Evolutionary conservation across 257 asterid species (phyloP), one percentile per base, ranked within the genome.

Genomic region (Fraxinus cuspidata): DNA sequence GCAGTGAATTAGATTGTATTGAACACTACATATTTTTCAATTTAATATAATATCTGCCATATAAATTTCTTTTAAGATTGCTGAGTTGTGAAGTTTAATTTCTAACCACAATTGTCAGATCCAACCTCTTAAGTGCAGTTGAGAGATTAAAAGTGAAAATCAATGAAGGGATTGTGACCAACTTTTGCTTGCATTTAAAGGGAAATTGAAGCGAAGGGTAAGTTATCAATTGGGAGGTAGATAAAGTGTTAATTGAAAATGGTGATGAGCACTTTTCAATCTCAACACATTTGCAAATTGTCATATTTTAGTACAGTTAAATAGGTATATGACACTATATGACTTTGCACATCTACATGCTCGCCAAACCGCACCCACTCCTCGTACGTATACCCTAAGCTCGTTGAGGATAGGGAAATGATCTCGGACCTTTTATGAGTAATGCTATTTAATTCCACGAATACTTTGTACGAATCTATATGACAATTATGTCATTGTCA

Each of bases 171-270:
- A 19, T 31, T 74, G 71, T 74, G 71, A 66, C 44, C 64, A 66
- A 66, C 72, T 77, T 79, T 84, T 80, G 85, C 89, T 88, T 87
- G 81, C 83, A 84, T 79, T 82, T 40, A 82, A 84, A 88, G 89
- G 75, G 67, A 81, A 28, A 77, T 77, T 74, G 81, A 77, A 71
- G 76, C 58, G 67, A 37, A 29, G 18, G 29, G 9, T 27, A 63
- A 63, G 15, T 21, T 58, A 58, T 23, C 66, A 58, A n/a, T 56
- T 18, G 13, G 65, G 65, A n/a, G 65, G 65, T 56, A 56, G 65
- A 56, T 56, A 56, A 56, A 21, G 13, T 7, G 65, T 56, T 58
- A 58, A 58, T 21, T 58, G 66, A 58, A 8, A 63, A 56, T 56
- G 69, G 35, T 63, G 69, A 63, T 11, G n/a, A 13, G 69, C 34